phyloP scores from a whole-genome alignment of 164 flowering plant species.

The Piper longum region DNA sequence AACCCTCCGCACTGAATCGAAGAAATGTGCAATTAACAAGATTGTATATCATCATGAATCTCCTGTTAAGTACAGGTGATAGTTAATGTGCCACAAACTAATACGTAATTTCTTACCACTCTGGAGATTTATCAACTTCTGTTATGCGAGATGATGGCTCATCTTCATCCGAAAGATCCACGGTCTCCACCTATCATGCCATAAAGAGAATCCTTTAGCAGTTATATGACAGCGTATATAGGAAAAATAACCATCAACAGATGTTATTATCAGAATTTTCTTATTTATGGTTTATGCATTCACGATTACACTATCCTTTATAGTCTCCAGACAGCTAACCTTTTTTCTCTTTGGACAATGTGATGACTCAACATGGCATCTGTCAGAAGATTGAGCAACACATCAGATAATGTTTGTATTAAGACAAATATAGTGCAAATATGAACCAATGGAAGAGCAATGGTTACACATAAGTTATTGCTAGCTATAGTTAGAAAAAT shows the following conservation, averaged over 20 bases:
- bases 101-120: conserved; percentile 20
- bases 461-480: background rate
- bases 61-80: background rate
- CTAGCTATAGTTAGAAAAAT: background rate
- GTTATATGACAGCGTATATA: background rate
- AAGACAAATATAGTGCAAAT: background rate
- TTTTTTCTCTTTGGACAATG: conserved; percentile 15
- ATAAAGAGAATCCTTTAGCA: background rate
- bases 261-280: too few relatives aligned
- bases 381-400: conserved; percentile 4
- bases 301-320: background rate
- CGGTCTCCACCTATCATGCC: conserved; percentile 23
- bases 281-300: background rate
- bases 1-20: conserved; percentile 31
- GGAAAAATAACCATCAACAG: background rate
- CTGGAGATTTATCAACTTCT: conserved; percentile 18
- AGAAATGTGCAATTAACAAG: background rate
- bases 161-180: conserved; percentile 68
- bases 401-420: conserved; percentile 1
- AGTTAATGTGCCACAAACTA: background rate
- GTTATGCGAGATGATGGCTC: conserved; percentile 15
- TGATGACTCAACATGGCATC: conserved; percentile 9
- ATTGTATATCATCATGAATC: background rate
- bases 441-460: background rate
- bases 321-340: conserved; percentile 13